Base-by-base conservation (phyloP, 176 grass and related monocot species). In the Dactylis glomerata region DNA sequence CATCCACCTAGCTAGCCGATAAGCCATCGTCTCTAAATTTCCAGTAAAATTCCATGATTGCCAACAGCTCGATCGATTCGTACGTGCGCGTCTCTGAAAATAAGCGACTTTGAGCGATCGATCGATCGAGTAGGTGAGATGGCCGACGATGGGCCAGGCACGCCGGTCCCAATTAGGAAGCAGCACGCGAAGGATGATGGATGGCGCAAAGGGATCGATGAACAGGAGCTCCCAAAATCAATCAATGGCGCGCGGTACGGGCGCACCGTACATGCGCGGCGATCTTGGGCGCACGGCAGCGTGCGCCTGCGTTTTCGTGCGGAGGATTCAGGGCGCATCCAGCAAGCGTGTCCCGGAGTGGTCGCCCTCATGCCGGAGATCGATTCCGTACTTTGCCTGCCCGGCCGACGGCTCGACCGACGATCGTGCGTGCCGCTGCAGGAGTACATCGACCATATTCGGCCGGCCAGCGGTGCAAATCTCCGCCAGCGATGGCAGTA, bases 241-340 rank as follows among this genome's bases (percentile, higher is more conserved):
- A 69, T 57, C 3, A 13, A 49, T 22, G 33, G 46, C n/a, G n/a
- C n/a, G n/a, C 17, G 37, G 24, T 44, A 73, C 49, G 80, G 78
- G 33, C 24, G 44, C 58, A 45, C 57, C 70, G 78, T 87, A 76
- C 78, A 76, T 45, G 70, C 76, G 66, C 68, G n/a, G 26, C 46
- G 44, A 23, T 31, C 54, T 31, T 52, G 74, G 75, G 14, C 33
- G 32, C 23, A 49, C 19, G 34, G 67, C 50, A 14, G 16, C 52
- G 38, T 62, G 58, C 28, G 38, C 65, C 24, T 81, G 57, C 50
- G 56, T 45, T 67, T 74, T 78, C 56, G 30, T 47, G 26, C 26
- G 17, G 32, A n/a, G 36, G 26, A 10, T 56, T 64, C 4, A 54
- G 28, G 46, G 45, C 44, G 30, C 50, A 19, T 13, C 63, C 5